Evolutionary conservation across 306 rosid genomes (phyloP), one percentile per base, ranked within the genome.

Genomic region (Castanopsis chinensis): DNA sequence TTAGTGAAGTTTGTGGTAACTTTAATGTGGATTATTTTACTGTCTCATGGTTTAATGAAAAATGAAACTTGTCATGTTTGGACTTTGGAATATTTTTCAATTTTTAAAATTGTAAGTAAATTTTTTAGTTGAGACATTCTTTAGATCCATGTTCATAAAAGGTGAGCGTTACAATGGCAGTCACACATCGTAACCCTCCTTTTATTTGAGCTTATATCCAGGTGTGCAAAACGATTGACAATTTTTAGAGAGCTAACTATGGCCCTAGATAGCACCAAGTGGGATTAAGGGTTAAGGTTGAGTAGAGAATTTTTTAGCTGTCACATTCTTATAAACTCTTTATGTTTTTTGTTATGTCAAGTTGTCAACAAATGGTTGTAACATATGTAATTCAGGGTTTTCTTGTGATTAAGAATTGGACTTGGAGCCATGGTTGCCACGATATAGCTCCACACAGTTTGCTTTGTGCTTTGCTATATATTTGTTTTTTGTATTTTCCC

Each of bases 401-500:
- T 69, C 19, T 15, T 12, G 68, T 75, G 60, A 71, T 43, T 27
- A 71, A 19, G 33, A 67, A 18, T 60, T 76, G 41, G 49, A 63
- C 55, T 78, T 74, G 80, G 69, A 71, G 65, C 61, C 69, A 81
- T 33, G 72, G 72, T 35, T 67, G 23, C 52, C 17, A 35, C 18
- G 2, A 9, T 19, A 4, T 5, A 45, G 20, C 19, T 53, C 79
- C 52, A 49, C 15, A 3, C 53, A 12, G 17, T 49, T 49, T 49
- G 53, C 17, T 49, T 49, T 12, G 53, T 49, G 53, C 35, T 14
- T 23, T 68, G 2, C 43, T 45, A 25, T 21, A 1, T 5, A 15
- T 71, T 17, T 23, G 6, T 37, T 23, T 2, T 10, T 25, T 78
- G 51, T 21, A 4, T 25, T 8, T 7, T 67, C 14, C 12, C 71